A percentile compares a stretch with the other conserved stretches of the same genome.
These are phyloP conservation scores for Leishmania amazonensis DNA, from an alignment of 208 protist species.

Conservation along the genomic window DNA sequence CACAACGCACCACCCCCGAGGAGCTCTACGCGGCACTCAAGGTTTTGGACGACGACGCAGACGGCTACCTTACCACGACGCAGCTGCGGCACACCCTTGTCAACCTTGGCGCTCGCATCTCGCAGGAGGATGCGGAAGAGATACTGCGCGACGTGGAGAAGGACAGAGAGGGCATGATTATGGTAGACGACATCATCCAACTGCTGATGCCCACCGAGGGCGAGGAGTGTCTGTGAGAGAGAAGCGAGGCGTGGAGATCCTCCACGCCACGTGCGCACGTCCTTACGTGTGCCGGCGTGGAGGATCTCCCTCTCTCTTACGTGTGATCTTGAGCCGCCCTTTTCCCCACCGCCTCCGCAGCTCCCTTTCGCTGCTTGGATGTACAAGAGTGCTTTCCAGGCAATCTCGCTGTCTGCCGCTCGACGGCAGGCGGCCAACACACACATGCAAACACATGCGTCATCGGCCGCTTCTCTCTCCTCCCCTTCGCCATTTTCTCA, in stretches of 20 bases:
- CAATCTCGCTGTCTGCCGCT: background rate
- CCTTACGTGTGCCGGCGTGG: background rate
- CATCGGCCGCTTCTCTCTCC: background rate
- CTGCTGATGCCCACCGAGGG: slow-evolving; percentile 44
- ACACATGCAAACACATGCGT: background rate
- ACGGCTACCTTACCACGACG: slow-evolving; percentile 92
- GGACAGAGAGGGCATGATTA: slow-evolving; percentile 85
- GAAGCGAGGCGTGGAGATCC: background rate
- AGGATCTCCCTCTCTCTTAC: background rate
- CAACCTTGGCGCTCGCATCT: slow-evolving; percentile 92
- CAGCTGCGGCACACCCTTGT: slow-evolving; percentile 95
- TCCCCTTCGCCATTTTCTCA: background rate
- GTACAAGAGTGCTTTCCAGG: background rate
- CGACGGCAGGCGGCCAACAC: background rate
- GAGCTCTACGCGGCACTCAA: slow-evolving; percentile 94
- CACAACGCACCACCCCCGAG: slow-evolving; percentile 44
- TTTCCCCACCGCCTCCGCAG: background rate
- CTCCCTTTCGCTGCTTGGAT: background rate
- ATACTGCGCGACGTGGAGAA: slow-evolving; percentile 83
- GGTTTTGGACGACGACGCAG: slow-evolving; percentile 94
- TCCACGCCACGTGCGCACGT: background rate
- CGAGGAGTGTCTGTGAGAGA: slow-evolving; percentile 3
- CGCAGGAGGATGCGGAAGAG: slow-evolving; percentile 87
- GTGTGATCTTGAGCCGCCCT: background rate
- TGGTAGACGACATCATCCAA: slow-evolving; percentile 78